phyloP scores from a whole-genome alignment of 805 yeast species.

The Saturnispora dispora region DNA sequence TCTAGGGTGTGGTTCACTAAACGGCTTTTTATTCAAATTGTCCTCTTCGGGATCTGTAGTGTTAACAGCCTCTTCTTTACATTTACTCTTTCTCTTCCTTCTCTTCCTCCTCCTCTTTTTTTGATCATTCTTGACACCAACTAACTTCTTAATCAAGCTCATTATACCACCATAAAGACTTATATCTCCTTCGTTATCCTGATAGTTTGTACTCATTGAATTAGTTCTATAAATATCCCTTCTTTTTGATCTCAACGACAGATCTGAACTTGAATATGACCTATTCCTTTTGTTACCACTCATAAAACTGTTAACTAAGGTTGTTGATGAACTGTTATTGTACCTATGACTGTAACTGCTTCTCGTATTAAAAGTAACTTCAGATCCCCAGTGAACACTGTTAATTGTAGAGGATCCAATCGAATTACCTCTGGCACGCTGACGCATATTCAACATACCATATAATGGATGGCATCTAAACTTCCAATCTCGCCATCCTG shows the following conservation, averaged over 20 bases:
- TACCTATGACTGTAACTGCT: background rate
- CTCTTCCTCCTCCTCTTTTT: background rate
- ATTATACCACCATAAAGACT: background rate
- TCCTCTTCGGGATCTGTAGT: background rate
- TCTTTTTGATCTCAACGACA: background rate
- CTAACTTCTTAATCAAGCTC: background rate
- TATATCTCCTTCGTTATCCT: background rate
- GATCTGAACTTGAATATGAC: background rate
- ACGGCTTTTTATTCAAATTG: slow-evolving; percentile 22
- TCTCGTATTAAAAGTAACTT: background rate
- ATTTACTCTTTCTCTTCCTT: background rate
- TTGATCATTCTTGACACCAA: background rate
- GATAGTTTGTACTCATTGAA: background rate
- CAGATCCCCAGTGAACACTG: background rate
- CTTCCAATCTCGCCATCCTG: slow-evolving; percentile 93
- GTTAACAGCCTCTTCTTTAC: background rate
- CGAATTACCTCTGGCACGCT: background rate
- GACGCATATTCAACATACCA: slow-evolving; percentile 14
- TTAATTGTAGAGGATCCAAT: slow-evolving; percentile 2
- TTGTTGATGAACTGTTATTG: background rate
- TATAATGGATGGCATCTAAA: slow-evolving; percentile 64
- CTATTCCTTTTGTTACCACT: background rate
- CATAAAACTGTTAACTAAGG: background rate
- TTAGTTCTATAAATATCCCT: background rate
- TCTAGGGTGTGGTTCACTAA: slow-evolving; percentile 43